Conservation (phyloP, 2,329 filamentous ascomycete genomes). For the Phyllosticta paracitricarpa region DNA sequence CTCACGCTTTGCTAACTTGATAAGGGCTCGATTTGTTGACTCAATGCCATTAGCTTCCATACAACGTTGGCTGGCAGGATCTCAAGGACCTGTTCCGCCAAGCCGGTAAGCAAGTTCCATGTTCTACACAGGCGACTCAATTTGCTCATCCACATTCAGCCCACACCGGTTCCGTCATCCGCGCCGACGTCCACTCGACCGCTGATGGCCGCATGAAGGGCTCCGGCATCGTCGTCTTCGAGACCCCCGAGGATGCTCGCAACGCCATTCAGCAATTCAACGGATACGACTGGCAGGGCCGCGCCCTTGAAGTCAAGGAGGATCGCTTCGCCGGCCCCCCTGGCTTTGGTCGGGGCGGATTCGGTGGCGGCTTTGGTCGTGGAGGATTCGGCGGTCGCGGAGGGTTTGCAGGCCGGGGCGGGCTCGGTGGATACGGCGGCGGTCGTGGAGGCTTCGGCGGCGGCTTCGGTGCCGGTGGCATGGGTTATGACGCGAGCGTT, state of each 20-base stretch:
- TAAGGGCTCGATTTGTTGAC: constrained; percentile 11
- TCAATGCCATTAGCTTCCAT: constrained; percentile 62
- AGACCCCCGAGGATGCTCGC: constrained; percentile 85
- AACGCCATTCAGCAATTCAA: constrained; percentile 97
- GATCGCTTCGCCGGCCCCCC: constrained; percentile 73
- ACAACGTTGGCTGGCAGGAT: constrained; percentile 97
- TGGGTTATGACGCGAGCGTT: constrained; percentile 38
- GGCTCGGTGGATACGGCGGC: constrained; percentile 46
- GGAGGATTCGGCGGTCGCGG: constrained; percentile 46
- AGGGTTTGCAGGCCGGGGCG: constrained; percentile 40
- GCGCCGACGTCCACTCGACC: constrained; percentile 88
- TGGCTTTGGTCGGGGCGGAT: constrained; percentile 29
- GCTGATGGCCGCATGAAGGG: constrained; percentile 92
- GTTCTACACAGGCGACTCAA: constrained; percentile 14
- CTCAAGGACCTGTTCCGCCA: constrained; percentile 97
- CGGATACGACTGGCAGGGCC: constrained; percentile 96
- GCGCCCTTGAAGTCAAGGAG: constrained; percentile 85
- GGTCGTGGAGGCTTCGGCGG: constrained; percentile 40
- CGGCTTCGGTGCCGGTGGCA: constrained; percentile 31
- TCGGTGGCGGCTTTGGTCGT: constrained; percentile 44
- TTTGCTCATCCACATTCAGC: constrained; percentile 11
- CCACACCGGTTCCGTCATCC: constrained; percentile 52
- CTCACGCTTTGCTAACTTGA: constrained; percentile 9
- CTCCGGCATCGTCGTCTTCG: constrained; percentile 93
- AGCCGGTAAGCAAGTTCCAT: constrained; percentile 60